Evolutionary conservation across 2,329 filamentous ascomycete genomes (phyloP), one percentile per base, ranked within the genome.

Genomic region (Ceratocystis lukuohia): DNA sequence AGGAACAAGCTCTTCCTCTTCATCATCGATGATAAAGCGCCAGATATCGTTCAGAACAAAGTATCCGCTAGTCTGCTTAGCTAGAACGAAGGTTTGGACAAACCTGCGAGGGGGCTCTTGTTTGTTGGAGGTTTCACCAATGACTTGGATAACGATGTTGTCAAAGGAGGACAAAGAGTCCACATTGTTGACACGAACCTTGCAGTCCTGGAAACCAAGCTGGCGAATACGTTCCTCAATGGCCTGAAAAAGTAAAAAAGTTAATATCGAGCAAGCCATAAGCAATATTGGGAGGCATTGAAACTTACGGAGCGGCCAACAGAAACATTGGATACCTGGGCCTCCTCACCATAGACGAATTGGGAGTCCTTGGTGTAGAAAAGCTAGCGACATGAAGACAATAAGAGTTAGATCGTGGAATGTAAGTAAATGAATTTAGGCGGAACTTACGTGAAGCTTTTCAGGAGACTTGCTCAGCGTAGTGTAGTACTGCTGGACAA

Each of bases 31-130:
- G 70, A 99, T 86, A 77, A 95, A 97, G 72, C 94, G 85, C 80
- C 97, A 91, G 75, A 99, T 96, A 74, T 99, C 94, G 77, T 99
- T 99, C 72, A 99, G 84, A 44, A 99, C 93, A 72, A 96, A 99
- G 81, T 97, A 99, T 70, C 94, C 94, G 67, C 93, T 96, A 62
- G 91, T 91, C 79, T 99, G 94, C 76, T 93, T 87, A 62, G 94
- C 94, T 69, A 99, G 88, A 69, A 99, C 90, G 72, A 99, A 99
- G 64, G 93, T 97, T 82, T 99, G 94, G 50, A 92, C 88, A 74
- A 99, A 99, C 77, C 96, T 96, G 80, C 89, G 92, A 73, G 93
- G 90, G 68, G 94, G 89, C 70, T 87, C 87, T 62, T 85, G 86
- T 77, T 95, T 95, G 84, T 96, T 96, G 72, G 92, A 96, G 73